Conservation (phyloP, 805 yeast genomes). For the Kluyveromyces aestuarii region DNA sequence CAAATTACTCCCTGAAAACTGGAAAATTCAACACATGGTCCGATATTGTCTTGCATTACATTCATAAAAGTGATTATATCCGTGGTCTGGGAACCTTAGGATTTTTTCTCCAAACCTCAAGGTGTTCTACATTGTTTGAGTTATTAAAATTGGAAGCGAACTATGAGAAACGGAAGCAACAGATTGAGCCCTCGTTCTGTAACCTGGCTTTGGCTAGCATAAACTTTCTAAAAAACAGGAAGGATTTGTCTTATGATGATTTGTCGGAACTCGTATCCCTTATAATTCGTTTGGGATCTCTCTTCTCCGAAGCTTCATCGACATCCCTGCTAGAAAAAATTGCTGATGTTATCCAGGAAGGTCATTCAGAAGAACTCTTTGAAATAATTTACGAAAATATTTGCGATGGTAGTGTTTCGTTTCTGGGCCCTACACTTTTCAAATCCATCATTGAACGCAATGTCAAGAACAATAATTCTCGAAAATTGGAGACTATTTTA, state of each 20-base stretch:
- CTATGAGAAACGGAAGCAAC: slow-evolving; percentile 11
- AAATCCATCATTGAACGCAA: slow-evolving; percentile 51
- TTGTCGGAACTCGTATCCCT: slow-evolving; percentile 8
- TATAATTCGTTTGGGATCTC: slow-evolving; percentile 1
- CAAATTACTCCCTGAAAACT: slow-evolving; percentile 19
- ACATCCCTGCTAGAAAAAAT: slow-evolving; percentile 9
- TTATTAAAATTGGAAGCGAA: slow-evolving; percentile 12
- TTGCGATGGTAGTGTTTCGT: slow-evolving; percentile 34
- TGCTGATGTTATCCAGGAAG: slow-evolving; percentile 7
- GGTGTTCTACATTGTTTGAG: not conserved
- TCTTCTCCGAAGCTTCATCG: not conserved
- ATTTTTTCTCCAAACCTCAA: slow-evolving; percentile 12
- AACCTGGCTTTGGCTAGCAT: slow-evolving; percentile 24
- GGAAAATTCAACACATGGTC: slow-evolving; percentile 27
- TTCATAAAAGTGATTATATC: slow-evolving; percentile 22
- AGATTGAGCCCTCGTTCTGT: slow-evolving; percentile 21
- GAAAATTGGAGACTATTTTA: slow-evolving; percentile 53
- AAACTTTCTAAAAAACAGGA: slow-evolving; percentile 14
- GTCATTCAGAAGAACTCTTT: slow-evolving; percentile 36
- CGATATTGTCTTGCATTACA: slow-evolving; percentile 19
- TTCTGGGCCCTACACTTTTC: slow-evolving; percentile 55
- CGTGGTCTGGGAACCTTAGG: slow-evolving; percentile 20
- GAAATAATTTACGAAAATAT: slow-evolving; percentile 45
- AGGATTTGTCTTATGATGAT: slow-evolving; percentile 10
- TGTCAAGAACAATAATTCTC: slow-evolving; percentile 33